These are phyloP conservation scores for Epichloe gansuensis DNA, from an alignment of 2,329 filamentous ascomycete genomes.

Conservation along the genomic window DNA sequence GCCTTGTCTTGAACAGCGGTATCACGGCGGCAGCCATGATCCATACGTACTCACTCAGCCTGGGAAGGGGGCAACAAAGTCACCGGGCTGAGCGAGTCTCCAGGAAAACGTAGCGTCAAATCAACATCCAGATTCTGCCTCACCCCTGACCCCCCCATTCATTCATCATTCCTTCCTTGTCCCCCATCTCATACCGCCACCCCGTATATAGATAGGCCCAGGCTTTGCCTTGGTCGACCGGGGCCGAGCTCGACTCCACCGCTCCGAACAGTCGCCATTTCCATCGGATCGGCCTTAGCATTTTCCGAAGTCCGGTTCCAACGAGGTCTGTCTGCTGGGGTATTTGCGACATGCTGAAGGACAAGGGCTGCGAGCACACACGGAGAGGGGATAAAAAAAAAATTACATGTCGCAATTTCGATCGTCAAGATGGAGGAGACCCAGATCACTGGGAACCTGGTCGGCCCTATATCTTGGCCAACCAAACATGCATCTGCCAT, in stretches of 20 bases:
- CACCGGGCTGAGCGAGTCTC: background rate
- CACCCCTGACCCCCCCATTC: background rate
- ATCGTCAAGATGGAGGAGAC: constrained; percentile 3
- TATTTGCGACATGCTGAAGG: background rate
- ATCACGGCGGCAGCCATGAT: background rate
- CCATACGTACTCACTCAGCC: background rate
- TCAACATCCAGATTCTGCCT: background rate
- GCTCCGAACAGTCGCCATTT: background rate
- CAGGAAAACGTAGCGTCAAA: background rate
- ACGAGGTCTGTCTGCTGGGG: no score
- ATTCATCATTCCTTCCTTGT: background rate
- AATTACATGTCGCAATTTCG: constrained; percentile 1
- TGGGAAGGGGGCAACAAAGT: background rate
- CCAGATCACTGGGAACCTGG: constrained; percentile 4
- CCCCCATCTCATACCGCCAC: background rate
- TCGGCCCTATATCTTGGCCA: constrained; percentile 1
- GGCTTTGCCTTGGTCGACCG: no score
- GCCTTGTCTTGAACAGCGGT: background rate
- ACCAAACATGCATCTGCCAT: background rate
- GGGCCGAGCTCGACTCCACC: background rate
- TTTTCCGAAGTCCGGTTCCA: background rate
- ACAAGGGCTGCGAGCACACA: background rate
- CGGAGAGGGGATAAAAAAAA: background rate
- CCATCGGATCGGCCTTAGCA: background rate
- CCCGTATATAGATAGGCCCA: background rate